phyloP scores from a whole-genome alignment of 768 basidiomycete genomes.

The Mycena belliarum region DNA sequence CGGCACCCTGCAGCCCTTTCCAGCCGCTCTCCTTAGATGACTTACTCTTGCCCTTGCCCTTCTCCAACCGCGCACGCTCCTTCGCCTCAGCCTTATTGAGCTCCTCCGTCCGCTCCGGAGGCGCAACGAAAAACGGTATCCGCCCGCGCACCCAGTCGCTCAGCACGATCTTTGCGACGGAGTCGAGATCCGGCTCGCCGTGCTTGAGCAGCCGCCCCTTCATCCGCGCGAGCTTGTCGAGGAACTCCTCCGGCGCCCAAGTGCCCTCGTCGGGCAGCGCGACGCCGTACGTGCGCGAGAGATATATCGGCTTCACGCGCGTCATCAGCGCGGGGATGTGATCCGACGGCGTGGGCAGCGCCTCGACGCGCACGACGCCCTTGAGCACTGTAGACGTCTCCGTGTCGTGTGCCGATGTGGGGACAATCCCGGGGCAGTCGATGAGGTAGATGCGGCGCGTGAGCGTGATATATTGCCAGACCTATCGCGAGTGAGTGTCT shows the following conservation, averaged over 20 bases:
- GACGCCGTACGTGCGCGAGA: constrained; percentile 81
- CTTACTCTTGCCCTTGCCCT: constrained; percentile 56
- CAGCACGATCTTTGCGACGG: constrained; percentile 91
- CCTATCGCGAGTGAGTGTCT: constrained; percentile 36
- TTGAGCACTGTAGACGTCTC: constrained; percentile 93
- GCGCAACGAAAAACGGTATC: constrained; percentile 94
- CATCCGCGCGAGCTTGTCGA: constrained; percentile 85
- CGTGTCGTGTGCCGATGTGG: constrained; percentile 87
- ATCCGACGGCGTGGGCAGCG: constrained; percentile 87
- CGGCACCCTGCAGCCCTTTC: constrained; percentile 17
- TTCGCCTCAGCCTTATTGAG: constrained; percentile 66
- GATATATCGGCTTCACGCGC: constrained; percentile 91
- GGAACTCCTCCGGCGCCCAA: constrained; percentile 78
- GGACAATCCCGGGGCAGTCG: constrained; percentile 98
- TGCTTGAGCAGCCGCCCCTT: constrained; percentile 87
- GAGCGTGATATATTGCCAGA: constrained; percentile 99
- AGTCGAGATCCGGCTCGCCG: constrained; percentile 91
- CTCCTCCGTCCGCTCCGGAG: constrained; percentile 80
- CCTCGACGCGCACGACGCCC: constrained; percentile 95
- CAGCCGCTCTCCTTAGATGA: constrained; percentile 32
- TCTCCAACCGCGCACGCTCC: constrained; percentile 43
- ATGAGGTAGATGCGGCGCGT: constrained; percentile 97
- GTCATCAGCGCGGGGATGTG: constrained; percentile 87
- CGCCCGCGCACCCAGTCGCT: constrained; percentile 97
- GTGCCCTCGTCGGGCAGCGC: constrained; percentile 58